phyloP scores from a whole-genome alignment of 768 basidiomycete genomes.

The Kwoniella bestiolae region DNA sequence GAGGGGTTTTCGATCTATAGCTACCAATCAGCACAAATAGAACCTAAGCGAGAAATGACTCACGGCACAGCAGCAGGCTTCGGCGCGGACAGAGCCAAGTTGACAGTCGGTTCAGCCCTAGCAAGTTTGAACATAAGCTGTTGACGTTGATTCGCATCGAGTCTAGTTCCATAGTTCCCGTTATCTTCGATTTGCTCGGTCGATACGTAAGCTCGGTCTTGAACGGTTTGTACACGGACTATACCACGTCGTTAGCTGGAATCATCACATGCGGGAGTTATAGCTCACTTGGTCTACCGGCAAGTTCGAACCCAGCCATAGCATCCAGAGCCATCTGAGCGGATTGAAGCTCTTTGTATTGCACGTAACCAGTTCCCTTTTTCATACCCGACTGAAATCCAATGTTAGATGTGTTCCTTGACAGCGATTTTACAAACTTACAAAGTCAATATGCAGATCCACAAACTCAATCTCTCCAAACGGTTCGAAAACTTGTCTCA shows the following conservation, averaged over 20 bases:
- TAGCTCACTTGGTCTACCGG: constrained; percentile 80
- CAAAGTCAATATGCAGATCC: constrained; percentile 68
- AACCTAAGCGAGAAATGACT: too few relatives aligned
- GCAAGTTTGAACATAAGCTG: constrained; percentile 99
- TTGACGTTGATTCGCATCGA: constrained; percentile 97
- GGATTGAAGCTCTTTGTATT: constrained; percentile 92
- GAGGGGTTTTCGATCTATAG: constrained; percentile 70
- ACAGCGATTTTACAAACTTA: constrained; percentile 23
- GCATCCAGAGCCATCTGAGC: constrained; percentile 96
- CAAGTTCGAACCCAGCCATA: constrained; percentile 98
- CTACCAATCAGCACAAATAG: neutral
- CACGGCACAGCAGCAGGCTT: constrained; percentile 16
- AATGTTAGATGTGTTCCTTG: neutral
- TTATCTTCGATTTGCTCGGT: constrained; percentile 71
- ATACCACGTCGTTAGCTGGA: constrained; percentile 7
- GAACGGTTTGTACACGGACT: constrained; percentile 45
- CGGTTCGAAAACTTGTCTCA: constrained; percentile 98
- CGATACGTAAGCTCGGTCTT: constrained; percentile 38
- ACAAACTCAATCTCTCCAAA: constrained; percentile 98
- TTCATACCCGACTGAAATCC: constrained; percentile 51
- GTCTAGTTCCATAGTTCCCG: constrained; percentile 72
- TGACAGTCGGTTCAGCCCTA: constrained; percentile 65
- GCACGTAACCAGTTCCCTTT: constrained; percentile 97
- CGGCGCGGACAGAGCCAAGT: constrained; percentile 23
- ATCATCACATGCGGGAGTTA: neutral